Percentiles rank a stretch among this genome's conserved stretches.
Conservation (phyloP, 768 basidiomycete genomes). For the Roridomyces roridus region DNA sequence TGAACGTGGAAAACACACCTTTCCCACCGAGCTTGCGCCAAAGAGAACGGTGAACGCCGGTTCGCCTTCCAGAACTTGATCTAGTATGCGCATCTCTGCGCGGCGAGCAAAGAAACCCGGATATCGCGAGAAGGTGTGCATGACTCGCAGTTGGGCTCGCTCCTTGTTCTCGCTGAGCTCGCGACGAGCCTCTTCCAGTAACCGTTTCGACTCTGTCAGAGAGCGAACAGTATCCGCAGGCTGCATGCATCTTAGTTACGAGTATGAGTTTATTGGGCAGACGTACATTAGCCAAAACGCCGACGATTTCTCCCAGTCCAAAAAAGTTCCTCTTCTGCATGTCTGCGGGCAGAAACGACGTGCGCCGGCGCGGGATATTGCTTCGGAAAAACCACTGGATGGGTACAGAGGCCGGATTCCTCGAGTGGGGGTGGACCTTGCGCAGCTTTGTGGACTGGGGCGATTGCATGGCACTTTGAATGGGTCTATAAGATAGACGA, state of each 20-base stretch:
- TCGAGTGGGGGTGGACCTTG: conserved; percentile 30
- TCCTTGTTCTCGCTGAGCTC: conserved; percentile 77
- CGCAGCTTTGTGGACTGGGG: conserved; percentile 31
- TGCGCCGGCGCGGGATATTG: conserved; percentile 71
- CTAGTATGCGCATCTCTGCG: conserved; percentile 68
- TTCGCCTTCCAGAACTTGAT: conserved; percentile 69
- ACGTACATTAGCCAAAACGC: conserved; percentile 76
- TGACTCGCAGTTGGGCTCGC: conserved; percentile 67
- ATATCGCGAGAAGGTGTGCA: conserved; percentile 79
- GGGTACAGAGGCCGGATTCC: conserved; percentile 40
- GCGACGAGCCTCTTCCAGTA: conserved; percentile 78
- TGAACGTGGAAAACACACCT: conserved; percentile 58
- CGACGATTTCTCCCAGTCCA: conserved; percentile 79
- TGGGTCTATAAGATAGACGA: not conserved
- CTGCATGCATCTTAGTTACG: conserved; percentile 42
- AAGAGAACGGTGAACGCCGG: conserved; percentile 84
- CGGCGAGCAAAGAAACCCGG: conserved; percentile 77
- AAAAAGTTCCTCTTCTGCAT: conserved; percentile 76
- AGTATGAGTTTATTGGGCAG: not conserved
- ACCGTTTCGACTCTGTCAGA: conserved; percentile 75
- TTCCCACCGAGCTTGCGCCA: conserved; percentile 83
- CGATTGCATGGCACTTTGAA: conserved; percentile 19
- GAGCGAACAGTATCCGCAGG: conserved; percentile 82
- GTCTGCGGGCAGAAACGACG: conserved; percentile 64
- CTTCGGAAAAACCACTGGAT: conserved; percentile 79